Conservation (phyloP, 2,329 filamentous ascomycete genomes). For the Fusarium pininemorale region DNA sequence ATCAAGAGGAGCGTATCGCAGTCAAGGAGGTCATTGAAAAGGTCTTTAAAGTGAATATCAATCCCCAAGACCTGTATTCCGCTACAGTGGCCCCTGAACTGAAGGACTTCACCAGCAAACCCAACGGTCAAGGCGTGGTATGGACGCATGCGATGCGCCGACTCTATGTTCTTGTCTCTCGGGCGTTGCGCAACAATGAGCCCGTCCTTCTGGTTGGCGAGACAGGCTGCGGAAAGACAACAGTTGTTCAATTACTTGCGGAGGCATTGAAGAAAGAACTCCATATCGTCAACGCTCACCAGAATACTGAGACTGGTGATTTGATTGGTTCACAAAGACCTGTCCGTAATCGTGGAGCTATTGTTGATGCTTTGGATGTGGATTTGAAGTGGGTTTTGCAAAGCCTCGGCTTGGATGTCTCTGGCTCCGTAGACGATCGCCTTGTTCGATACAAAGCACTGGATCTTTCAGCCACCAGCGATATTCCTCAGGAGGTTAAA, state of each 20-base stretch:
- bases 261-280: conserved; percentile 80
- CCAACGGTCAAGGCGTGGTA: conserved; percentile 74
- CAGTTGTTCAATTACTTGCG: conserved; percentile 90
- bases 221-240: conserved; percentile 97
- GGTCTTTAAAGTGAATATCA: conserved; percentile 86
- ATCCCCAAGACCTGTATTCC: conserved; percentile 78
- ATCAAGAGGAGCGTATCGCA: conserved; percentile 82
- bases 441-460: conserved; percentile 63
- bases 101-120: conserved; percentile 54
- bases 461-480: conserved; percentile 58
- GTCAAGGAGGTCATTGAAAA: conserved; percentile 90
- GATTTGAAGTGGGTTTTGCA: conserved; percentile 64
- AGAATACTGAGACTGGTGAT: conserved; percentile 97
- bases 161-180: conserved; percentile 87
- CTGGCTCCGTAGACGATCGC: conserved; percentile 62
- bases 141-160: conserved; percentile 97
- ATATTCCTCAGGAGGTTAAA: conserved; percentile 59
- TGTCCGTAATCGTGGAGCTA: conserved; percentile 81
- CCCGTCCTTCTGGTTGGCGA: conserved; percentile 95
- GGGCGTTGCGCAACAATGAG: conserved; percentile 88
- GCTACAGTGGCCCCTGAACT: conserved; percentile 65
- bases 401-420: conserved; percentile 51
- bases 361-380: conserved; percentile 71
- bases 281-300: conserved; percentile 94
- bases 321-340: conserved; percentile 95